Evolutionary conservation across 805 yeast genomes (phyloP), one percentile per base, ranked within the genome.

Genomic region (Candida germanica): DNA sequence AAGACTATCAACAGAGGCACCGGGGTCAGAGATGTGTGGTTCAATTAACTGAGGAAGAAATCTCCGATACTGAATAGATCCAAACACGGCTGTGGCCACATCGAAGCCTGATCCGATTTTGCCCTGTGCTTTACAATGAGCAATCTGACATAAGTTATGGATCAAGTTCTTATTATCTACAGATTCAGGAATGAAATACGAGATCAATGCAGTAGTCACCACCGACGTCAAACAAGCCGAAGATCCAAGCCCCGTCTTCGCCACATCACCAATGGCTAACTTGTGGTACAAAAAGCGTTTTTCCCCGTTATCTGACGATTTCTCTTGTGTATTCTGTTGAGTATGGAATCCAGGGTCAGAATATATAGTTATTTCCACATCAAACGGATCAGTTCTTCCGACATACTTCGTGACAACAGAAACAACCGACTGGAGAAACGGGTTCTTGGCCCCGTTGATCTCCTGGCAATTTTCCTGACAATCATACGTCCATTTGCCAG

Each of bases 81-180:
- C 98, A 58, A 73, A 91, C 0, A 86, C 82, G 0, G 98, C 98
- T 17, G 97, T 82, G 0, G 96, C 98, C 27, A 93, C 95, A 55
- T 93, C 98, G 59, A 93, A 93, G 0, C 98, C 98, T 3, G 96
- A 87, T 0, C 98, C 98, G 17, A 93, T 80, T 58, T 93, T 93
- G 21, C 87, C 86, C 58, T 93, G 98, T 3, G 98, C 98, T 39
- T 77, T 73, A 56, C 96, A 89, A 58, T 93, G 98, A 0, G 95
- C 83, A 6, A 86, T 67, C 56, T 93, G 98, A 0, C 96, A 77
- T 18, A 87, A 59, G 50, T 87, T 91, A 56, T 93, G 98, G 23
- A 91, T 67, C 1, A 27, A 5, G 18, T 46, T 37, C 13, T 17
- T 33, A 10, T 43, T 44, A 6, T 36, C 38, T 7, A 36, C 37